Conservation (phyloP, 2,329 filamentous ascomycete genomes). For the Neofusicoccum kwambonambiense region DNA sequence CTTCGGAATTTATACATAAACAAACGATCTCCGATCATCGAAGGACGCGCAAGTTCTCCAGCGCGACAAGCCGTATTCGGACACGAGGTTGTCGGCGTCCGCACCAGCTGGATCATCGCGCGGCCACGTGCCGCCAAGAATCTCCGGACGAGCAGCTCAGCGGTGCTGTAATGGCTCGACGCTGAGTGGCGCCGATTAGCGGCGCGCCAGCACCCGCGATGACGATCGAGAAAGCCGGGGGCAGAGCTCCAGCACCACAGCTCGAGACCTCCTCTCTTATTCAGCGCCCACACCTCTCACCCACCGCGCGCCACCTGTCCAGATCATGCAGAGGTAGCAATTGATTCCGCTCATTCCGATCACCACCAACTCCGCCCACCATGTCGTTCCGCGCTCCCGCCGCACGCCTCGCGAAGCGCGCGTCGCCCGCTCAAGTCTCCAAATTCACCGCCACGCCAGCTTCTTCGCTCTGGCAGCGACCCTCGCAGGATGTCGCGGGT, state of each 20-base stretch:
- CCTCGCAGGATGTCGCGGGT: not conserved
- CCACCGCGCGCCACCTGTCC: not conserved
- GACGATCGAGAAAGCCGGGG: conserved; percentile 12
- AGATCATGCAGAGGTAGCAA: conserved; percentile 15
- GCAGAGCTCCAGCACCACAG: not conserved
- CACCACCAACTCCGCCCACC: conserved; percentile 24
- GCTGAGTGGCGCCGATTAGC: conserved; percentile 17
- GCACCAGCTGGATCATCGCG: not conserved
- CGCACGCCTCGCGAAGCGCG: conserved; percentile 33
- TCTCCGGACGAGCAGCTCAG: not conserved
- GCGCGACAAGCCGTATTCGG: not conserved
- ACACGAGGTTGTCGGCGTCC: not conserved
- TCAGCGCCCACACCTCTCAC: not conserved
- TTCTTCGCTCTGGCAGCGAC: conserved; percentile 34
- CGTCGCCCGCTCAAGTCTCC: conserved; percentile 28
- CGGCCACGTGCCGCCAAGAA: conserved; percentile 11
- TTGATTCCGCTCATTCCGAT: conserved; percentile 20
- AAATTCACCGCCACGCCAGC: conserved; percentile 30
- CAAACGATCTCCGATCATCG: not conserved
- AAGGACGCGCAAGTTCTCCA: not conserved
- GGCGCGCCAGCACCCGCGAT: conserved; percentile 12
- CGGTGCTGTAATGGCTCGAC: not conserved
- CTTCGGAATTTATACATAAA: not conserved
- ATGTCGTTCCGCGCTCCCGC: conserved; percentile 40
- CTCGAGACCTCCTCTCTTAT: conserved; percentile 9